Base-by-base conservation (phyloP, 208 protist species). In the Wallacemonas sp. region DNA sequence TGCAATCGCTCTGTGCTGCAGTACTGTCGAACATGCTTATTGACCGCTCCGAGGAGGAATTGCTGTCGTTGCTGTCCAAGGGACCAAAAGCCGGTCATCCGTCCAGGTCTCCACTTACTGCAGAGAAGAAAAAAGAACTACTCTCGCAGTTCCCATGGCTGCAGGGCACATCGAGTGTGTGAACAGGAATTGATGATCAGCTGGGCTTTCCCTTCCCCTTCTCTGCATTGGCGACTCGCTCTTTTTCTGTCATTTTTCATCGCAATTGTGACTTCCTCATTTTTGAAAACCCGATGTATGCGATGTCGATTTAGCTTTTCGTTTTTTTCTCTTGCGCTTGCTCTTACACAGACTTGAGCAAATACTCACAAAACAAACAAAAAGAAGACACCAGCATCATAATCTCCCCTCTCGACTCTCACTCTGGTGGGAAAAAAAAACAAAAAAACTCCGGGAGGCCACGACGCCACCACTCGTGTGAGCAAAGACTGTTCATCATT, bases 1-100 rank as follows among this genome's bases (percentile, higher is more conserved):
- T 91, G 62, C 71, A 66, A 59, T 31, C 56, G 6, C 72, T 94
- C 15, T 90, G 82, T 44, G 72, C 69, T 5, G 74, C 80, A 1
- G 71, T 90, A 8, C 45, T 86, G 0, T 80, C 85, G 1, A 82
- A 91, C 59, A 72, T 88, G 64, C 30, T 91, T 26, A n/a, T 86
- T 17, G 77, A 87, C 58, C 51, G 83, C 17, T 68, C 73, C 56
- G 80, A 77, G 38, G 47, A 44, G 12, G 51, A 72, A 1, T 46
- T 93, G 14, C 27, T 68, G 2, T 53, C 53, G 14, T 58, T 93
- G 12, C 55, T 86, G 31, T 49, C 34, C 19, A 54, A 34, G 38
- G 17, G 19, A 61, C 38, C 5, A 41, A 36, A 1, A 22, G 53
- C 36, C 17, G n/a, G 27, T 51, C 28, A 30, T 6, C 21, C 24